Evolutionary conservation across 768 basidiomycete species (phyloP), one percentile per base, ranked within the genome.

Genomic region (Boletus reticulatus): DNA sequence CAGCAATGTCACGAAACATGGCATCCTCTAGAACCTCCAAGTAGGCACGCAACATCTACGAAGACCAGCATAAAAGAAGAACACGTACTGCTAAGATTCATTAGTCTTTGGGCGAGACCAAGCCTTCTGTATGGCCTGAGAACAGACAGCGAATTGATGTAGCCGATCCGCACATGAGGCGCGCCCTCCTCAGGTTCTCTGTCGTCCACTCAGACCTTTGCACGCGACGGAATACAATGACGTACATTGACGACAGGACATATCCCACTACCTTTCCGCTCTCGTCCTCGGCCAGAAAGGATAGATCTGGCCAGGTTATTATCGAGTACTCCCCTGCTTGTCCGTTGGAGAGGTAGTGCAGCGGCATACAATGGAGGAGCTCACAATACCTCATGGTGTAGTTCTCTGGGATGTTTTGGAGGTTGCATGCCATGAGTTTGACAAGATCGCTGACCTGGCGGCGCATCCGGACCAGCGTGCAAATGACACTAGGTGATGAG

Each of bases 231-330:
- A 19, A 39, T 36, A 45, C n/a, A n/a, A 20, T 39, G 27, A 64
- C 78, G 34, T 48, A 82, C 82, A 83, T 80, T 46, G 82, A 81
- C 0, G 78, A 78, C n/a, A 83, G 62, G 16, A 83, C 81, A 61
- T 82, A 83, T 11, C 82, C 82, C 1, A 83, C 81, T 20, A 83
- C 73, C 22, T 76, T 73, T 1, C 81, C 80, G 22, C 64, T 67
- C 34, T 75, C 72, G 46, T 81, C 76, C 46, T 80, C 80, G 1
- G 81, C 82, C 7, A 83, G 78, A 62, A 77, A 83, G 7, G 79
- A 81, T 22, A 82, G 64, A 38, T 80, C 75, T 10, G 81, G 82
- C 82, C 82, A 83, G 4, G 71, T 77, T 34, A 81, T 55, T 39
- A 76, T 68, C 51, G 78, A 77, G 62, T 76, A 76, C 2, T 76